These are phyloP conservation scores for Amylostereum areolatum DNA, from an alignment of 1,284 basidiomycete species.

Conservation along the genomic window DNA sequence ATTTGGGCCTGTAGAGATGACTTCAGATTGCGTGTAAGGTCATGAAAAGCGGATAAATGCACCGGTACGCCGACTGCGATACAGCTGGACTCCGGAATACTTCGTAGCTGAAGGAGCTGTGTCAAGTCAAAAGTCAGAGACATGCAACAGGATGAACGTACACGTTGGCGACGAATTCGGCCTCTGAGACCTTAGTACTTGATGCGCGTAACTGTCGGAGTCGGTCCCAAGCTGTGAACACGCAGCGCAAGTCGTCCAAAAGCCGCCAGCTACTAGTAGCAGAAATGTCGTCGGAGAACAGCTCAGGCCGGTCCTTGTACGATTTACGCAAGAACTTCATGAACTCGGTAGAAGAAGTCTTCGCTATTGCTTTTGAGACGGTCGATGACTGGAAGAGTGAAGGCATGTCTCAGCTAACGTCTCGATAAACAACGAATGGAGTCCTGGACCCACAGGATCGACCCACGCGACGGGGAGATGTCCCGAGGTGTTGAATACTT, in stretches of 20 bases:
- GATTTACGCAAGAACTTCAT: slow-evolving; percentile 34
- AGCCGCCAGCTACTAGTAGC: slow-evolving; percentile 21
- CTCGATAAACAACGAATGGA: neutral
- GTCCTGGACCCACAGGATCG: slow-evolving; percentile 14
- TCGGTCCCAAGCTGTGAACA: slow-evolving; percentile 39
- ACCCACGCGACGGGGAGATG: slow-evolving; percentile 23
- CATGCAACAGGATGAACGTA: slow-evolving; percentile 21
- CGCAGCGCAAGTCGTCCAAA: slow-evolving; percentile 30
- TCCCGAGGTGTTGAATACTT: slow-evolving; percentile 21
- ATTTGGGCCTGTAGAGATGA: slow-evolving; percentile 34
- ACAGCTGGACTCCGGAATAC: slow-evolving; percentile 41
- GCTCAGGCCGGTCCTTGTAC: slow-evolving; percentile 25
- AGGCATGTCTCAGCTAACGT: neutral
- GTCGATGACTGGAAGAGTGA: slow-evolving; percentile 20
- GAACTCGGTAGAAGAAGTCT: slow-evolving; percentile 26
- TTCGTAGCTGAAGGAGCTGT: slow-evolving; percentile 34
- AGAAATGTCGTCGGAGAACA: slow-evolving; percentile 31
- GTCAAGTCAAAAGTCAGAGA: neutral
- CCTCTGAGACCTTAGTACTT: slow-evolving; percentile 45
- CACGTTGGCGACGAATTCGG: slow-evolving; percentile 51
- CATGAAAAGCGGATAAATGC: neutral
- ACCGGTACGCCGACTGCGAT: slow-evolving; percentile 36
- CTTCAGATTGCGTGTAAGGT: neutral
- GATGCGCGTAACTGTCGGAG: slow-evolving; percentile 36
- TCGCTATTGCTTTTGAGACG: slow-evolving; percentile 18